phyloP scores from a whole-genome alignment of 257 asterid genomes.

The Agastache rugosa region DNA sequence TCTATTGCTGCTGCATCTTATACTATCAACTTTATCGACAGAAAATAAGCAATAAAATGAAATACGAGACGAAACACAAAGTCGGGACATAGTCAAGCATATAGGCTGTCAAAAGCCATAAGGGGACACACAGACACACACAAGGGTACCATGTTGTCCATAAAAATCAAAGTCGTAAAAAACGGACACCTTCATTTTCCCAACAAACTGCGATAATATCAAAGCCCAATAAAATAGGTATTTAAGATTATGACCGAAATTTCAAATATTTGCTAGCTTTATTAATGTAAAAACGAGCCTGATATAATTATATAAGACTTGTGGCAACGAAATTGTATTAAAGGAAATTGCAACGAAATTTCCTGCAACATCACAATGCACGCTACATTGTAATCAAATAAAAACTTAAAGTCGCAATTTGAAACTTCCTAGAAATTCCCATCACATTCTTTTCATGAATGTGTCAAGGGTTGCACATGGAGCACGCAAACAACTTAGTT shows the following conservation, averaged over 20 bases:
- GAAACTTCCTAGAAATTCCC: conserved; percentile 34
- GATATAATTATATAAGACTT: not conserved
- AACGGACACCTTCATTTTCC: not conserved
- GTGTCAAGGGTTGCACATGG: conserved; percentile 25
- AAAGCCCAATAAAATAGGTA: not conserved
- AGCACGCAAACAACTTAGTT: not conserved
- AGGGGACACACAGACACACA: not conserved
- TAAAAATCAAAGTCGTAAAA: not conserved
- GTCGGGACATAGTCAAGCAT: not conserved
- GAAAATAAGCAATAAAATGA: not conserved
- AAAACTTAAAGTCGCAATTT: conserved; percentile 18
- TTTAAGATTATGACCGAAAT: not conserved
- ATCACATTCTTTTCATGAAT: not conserved
- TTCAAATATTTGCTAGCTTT: conserved; percentile 18
- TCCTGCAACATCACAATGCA: conserved; percentile 8
- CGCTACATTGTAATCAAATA: not conserved
- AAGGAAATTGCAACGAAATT: conserved; percentile 43
- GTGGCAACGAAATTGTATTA: not conserved
- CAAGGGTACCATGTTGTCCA: not conserved
- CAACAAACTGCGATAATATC: not conserved
- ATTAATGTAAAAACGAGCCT: not conserved
- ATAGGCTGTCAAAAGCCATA: not conserved
- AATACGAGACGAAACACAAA: not conserved
- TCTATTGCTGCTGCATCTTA: not conserved
- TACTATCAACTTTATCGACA: no score